Base-by-base conservation (phyloP, 164 flowering plant genomes). In the Nelumbo lutea region DNA sequence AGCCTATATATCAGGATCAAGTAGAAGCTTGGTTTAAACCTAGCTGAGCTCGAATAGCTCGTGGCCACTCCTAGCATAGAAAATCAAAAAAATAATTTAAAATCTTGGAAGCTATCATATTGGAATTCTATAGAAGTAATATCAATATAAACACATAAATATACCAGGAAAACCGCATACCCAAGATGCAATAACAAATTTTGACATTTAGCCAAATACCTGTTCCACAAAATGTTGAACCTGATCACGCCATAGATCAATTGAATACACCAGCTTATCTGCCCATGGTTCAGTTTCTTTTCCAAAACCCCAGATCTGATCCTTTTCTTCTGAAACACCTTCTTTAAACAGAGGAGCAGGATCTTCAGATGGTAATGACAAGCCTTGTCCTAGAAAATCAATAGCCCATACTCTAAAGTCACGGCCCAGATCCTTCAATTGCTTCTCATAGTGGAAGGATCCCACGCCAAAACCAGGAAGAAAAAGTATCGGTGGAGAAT, bases 391-490 rank as follows among this genome's bases (percentile, higher is more conserved):
- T 3, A 95, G 87, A 77, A 90, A 95, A 87, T 95, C 98, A 47
- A 95, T 60, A 5, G 96, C 96, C 90, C 92, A 95, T 9, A 85
- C 96, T 77, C 97, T 85, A 73, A 63, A 84, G 62, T 95, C 93
- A 68, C 87, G 88, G 15, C 98, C 98, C 50, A 95, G 77, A 84
- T 90, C 98, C 81, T 85, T 91, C 65, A 95, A 71, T 77, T 95
- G 98, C 76, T 95, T 95, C 81, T 91, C 94, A 72, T 86, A 94
- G 74, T 94, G 98, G 72, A 94, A 94, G 14, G 96, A 85, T 52
- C 98, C 98, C 60, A 90, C 97, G 39, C 98, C 97, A 79, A 94
- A 94, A 56, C 98, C 98, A 64, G 98, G 98, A 71, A 94, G 96
- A 72, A 91, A 87, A 58, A 94, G 83, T 61, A 94, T 75, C 0